Evolutionary conservation across 2,329 filamentous ascomycete species (phyloP).

Genomic region (Aspergillus japonicus): DNA sequence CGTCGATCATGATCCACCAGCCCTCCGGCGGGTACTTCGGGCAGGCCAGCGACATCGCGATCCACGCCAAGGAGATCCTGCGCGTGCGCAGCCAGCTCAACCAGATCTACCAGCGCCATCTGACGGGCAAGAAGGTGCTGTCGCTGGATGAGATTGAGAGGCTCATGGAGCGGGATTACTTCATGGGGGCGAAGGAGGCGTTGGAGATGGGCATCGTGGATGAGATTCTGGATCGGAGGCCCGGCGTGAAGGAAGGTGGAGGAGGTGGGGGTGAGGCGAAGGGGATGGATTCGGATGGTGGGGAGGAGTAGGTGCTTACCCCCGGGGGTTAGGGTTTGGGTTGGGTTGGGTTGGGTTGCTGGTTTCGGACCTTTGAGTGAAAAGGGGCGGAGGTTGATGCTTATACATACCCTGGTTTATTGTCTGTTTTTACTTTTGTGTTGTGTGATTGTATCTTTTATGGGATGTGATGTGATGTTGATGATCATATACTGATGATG

Average conservation of each 20-base stretch:
- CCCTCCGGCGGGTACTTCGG: constrained; percentile 73
- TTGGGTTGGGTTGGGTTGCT: too few relatives aligned
- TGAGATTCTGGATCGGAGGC: constrained; percentile 65
- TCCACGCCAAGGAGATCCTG: constrained; percentile 96
- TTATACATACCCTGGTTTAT: constrained; percentile 6
- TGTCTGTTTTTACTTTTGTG: neutral
- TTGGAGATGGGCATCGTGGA: constrained; percentile 89
- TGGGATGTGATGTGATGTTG: constrained; percentile 7
- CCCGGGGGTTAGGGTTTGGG: too few relatives aligned
- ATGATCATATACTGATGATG: neutral
- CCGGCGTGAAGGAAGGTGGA: constrained; percentile 27
- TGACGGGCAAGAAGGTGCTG: constrained; percentile 69
- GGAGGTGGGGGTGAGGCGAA: constrained; percentile 19
- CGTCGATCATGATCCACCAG: constrained; percentile 95
- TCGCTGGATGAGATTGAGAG: constrained; percentile 81
- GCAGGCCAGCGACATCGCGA: constrained; percentile 79
- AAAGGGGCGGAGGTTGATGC: neutral
- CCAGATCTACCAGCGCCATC: constrained; percentile 80
- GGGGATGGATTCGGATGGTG: neutral
- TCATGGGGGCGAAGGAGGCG: constrained; percentile 85
- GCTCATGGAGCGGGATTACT: constrained; percentile 96
- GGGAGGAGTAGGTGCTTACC: neutral
- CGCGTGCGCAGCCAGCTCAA: constrained; percentile 82
- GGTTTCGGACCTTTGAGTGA: too few relatives aligned
- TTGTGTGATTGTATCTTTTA: constrained; percentile 12